Evolutionary conservation across 1,284 basidiomycete genomes (phyloP).

Genomic region (Puccinia triticina): DNA sequence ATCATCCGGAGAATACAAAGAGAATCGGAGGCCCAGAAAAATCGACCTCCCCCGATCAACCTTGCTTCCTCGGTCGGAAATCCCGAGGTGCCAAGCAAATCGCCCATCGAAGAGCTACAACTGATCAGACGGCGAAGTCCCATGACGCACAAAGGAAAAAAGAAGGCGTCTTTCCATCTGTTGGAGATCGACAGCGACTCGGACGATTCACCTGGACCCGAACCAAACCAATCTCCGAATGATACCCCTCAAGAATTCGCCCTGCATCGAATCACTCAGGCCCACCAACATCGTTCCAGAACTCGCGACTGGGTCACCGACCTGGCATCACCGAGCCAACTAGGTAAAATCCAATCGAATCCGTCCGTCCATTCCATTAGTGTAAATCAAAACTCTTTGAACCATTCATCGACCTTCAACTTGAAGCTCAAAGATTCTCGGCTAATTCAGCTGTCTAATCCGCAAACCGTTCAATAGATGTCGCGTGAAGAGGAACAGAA

Average conservation of each 20-base stretch:
- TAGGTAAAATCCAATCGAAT: not conserved
- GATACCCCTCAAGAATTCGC: constrained; percentile 1
- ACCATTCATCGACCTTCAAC: not conserved
- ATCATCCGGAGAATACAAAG: constrained; percentile 19
- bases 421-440: no score
- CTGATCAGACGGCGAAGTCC: not conserved
- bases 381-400: constrained; percentile 19
- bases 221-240: not conserved
- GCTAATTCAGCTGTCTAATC: not conserved
- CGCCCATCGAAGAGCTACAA: not conserved
- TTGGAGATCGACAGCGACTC: not conserved
- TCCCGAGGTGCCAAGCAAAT: not conserved
- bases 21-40: not conserved
- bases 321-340: not conserved
- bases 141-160: not conserved
- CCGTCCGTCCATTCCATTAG: constrained; percentile 3
- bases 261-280: not conserved
- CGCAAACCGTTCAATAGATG: not conserved
- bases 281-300: not conserved
- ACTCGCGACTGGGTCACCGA: not conserved
- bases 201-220: not conserved
- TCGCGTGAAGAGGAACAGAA: constrained; percentile 15
- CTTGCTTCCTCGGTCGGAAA: not conserved
- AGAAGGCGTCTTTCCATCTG: not conserved
- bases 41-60: not conserved